Evolutionary conservation across 2,329 filamentous ascomycete genomes (phyloP).

Genomic region (Hirsutella rhossiliensis): DNA sequence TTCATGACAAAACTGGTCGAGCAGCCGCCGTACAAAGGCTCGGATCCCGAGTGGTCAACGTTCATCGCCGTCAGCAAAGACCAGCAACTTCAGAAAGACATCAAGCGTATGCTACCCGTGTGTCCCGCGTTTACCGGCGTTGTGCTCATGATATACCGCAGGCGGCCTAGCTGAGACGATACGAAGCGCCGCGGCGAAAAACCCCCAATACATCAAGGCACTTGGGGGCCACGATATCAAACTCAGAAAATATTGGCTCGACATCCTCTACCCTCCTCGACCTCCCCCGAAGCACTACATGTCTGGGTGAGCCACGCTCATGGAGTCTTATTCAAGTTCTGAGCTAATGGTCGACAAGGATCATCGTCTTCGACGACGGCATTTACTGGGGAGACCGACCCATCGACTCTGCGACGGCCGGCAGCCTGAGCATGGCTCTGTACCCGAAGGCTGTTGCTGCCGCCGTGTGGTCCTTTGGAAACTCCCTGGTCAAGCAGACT

Average conservation of each 20-base stretch:
- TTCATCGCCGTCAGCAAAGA: slow-evolving; percentile 49
- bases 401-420: slow-evolving; percentile 34
- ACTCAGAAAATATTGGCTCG: slow-evolving; percentile 44
- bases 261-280: slow-evolving; percentile 45
- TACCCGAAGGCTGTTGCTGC: slow-evolving; percentile 40
- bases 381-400: slow-evolving; percentile 34
- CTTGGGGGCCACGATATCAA: slow-evolving; percentile 35
- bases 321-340: background rate
- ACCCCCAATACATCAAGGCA: slow-evolving; percentile 26
- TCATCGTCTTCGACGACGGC: slow-evolving; percentile 36
- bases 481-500: slow-evolving; percentile 33
- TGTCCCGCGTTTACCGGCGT: slow-evolving; percentile 4
- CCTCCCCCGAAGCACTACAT: slow-evolving; percentile 49
- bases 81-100: slow-evolving; percentile 28
- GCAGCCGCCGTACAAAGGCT: slow-evolving; percentile 37
- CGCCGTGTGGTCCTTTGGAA: slow-evolving; percentile 39
- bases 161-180: slow-evolving; percentile 22
- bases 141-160: slow-evolving; percentile 1
- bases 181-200: slow-evolving; percentile 24
- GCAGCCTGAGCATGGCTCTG: slow-evolving; percentile 33
- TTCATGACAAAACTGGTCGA: slow-evolving; percentile 39
- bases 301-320: slow-evolving; percentile 39
- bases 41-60: slow-evolving; percentile 51
- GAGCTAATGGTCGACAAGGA: slow-evolving; percentile 19
- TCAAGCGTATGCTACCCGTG: slow-evolving; percentile 29